Percentiles rank a stretch among this genome's conserved stretches.
Evolutionary conservation across 2,329 filamentous ascomycete genomes (phyloP).

Genomic region (Colletotrichum godetiae): DNA sequence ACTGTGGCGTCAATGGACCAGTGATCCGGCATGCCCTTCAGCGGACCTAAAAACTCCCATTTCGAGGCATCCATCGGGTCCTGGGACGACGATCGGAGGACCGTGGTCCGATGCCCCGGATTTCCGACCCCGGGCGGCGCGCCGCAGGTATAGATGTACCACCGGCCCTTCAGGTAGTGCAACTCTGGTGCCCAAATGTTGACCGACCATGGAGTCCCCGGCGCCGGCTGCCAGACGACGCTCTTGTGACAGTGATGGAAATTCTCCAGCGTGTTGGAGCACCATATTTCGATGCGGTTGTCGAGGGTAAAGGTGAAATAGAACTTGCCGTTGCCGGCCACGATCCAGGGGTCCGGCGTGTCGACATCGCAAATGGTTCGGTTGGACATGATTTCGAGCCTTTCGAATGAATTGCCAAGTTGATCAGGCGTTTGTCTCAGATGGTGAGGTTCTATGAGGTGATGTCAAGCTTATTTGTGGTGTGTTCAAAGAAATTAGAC

Average conservation of each 20-base stretch:
- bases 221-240: constrained; percentile 40
- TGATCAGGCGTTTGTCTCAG: background rate
- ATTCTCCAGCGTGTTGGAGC: constrained; percentile 43
- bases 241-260: constrained; percentile 41
- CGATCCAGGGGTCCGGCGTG: constrained; percentile 46
- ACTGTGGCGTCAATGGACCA: constrained; percentile 68
- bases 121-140: constrained; percentile 57
- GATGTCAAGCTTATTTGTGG: background rate
- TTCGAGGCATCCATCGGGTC: constrained; percentile 54
- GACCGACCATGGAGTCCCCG: constrained; percentile 37
- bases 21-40: constrained; percentile 56
- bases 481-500: background rate
- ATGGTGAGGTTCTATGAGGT: background rate
- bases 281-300: constrained; percentile 49
- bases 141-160: constrained; percentile 51
- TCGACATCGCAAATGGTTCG: constrained; percentile 41
- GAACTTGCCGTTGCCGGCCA: constrained; percentile 40
- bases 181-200: constrained; percentile 40
- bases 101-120: constrained; percentile 55
- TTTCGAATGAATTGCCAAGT: background rate
- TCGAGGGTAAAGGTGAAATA: constrained; percentile 47
- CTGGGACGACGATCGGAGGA: constrained; percentile 54
- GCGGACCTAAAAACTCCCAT: constrained; percentile 63
- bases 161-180: constrained; percentile 37
- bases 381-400: constrained; percentile 42